Base-by-base conservation (phyloP, 2,329 filamentous ascomycete species). In the Tolypocladium pustulatum region DNA sequence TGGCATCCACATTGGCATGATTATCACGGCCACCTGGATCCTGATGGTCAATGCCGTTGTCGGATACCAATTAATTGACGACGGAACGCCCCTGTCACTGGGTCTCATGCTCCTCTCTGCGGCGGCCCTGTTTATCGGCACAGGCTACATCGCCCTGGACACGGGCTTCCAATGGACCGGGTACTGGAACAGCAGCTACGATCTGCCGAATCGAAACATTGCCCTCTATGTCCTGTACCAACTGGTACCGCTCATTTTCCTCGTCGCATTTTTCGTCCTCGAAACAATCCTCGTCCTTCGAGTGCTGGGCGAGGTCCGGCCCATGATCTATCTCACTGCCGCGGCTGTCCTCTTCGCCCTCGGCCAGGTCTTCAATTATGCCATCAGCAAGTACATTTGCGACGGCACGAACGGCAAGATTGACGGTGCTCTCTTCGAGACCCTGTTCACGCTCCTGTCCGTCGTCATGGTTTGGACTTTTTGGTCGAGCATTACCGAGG, bases 401-500 rank as follows among this genome's bases (percentile, higher is more conserved):
- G 80, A 86, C 27, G 90, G 90, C 52, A 90, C 91, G 0, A 70
- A 79, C 49, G 91, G 91, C 64, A 91, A 89, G 72, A 95, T 99
- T 69, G 93, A 99, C 69, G 94, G 94, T 55, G 85, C 93, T 7
- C 75, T 99, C 0, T 99, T 99, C 72, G 84, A 97, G 73, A 96
- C 92, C 0, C 77, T 97, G 8, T 97, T 99, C 76, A 97, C 92
- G 0, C 79, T 97, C 0, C 76, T 93, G 15, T 81, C 92, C 0
- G 91, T 99, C 5, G 80, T 90, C 22, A 85, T 85, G 75, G 76
- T 97, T 63, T 99, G 94, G 92, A 74, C 90, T 59, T 99, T 99
- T 79, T 99, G 94, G 94, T 96, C 91, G 54, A 97, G 91, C 76
- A 99, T 99, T 67, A 99, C 94, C 20, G 94, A 99, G 75, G 94